Base-by-base conservation (phyloP, 2,329 filamentous ascomycete species). In the Talaromyces pinophilus region DNA sequence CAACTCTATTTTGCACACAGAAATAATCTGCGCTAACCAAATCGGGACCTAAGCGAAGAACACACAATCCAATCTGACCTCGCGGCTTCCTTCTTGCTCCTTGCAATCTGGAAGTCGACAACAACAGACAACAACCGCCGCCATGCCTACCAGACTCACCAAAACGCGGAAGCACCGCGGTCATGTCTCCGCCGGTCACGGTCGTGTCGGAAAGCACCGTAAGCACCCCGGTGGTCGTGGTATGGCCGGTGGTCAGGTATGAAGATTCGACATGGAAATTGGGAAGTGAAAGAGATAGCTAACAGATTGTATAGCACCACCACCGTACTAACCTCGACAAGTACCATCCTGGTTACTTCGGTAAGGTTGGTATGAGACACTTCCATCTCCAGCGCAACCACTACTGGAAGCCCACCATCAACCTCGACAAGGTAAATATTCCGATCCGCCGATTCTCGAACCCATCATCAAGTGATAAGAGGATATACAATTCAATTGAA, bases 281-380 rank as follows among this genome's bases (percentile, higher is more conserved):
- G 17, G 5, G 10, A 63, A 38, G 13, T 1, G 30, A n/a, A 25
- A 10, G 22, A 35, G 30, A 55, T 10, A 11, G 60, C 44, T 63
- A 55, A 55, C 30, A 52, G n/a, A 19, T 30, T 33, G 38, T n/a
- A 40, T 40, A 97, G 86, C 95, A 99, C 87, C 95, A 99, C 86
- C 92, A 96, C 89, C 85, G 92, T 75, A 96, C 92, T 80, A 96
- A 96, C 86, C 85, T 93, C 78, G 90, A 92, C 83, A 93, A 94
- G 85, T 93, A 94, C 90, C 92, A 96, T 81, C 93, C 94, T 71
- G 95, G 95, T 92, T 98, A 98, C 92, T 98, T 97, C 85, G 92
- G 92, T 85, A 97, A 97, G 86, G 92, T 94, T 76, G 91, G 91
- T 85, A 94, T 94, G 91, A 87, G 92, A 80, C 90, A 94, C 86